These are phyloP conservation scores for Tetracladium maxilliforme DNA, from an alignment of 2,329 filamentous ascomycete genomes.

Conservation along the genomic window DNA sequence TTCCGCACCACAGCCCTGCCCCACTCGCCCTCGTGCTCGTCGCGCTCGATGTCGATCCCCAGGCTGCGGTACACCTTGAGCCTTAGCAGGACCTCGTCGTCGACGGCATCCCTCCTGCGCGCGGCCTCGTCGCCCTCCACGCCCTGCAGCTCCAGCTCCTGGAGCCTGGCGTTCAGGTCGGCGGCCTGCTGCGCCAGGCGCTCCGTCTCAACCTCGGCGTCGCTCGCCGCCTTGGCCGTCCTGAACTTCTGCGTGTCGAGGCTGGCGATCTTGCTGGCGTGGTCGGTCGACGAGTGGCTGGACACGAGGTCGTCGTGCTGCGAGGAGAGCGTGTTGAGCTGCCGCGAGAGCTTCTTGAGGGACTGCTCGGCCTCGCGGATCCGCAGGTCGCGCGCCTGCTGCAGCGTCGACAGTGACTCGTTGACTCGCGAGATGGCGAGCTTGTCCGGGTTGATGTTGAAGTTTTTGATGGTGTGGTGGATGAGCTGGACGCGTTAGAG, in stretches of 20 bases:
- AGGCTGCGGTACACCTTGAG: constrained; percentile 84
- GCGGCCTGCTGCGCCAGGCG: constrained; percentile 67
- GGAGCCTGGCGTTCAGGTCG: constrained; percentile 58
- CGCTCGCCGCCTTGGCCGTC: constrained; percentile 77
- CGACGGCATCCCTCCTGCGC: constrained; percentile 27
- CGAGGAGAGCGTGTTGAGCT: constrained; percentile 57
- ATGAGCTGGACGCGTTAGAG: constrained; percentile 49
- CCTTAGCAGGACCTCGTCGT: constrained; percentile 56
- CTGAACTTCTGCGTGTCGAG: constrained; percentile 92
- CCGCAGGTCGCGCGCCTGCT: constrained; percentile 68
- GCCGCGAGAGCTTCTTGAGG: constrained; percentile 57
- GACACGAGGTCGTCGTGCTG: constrained; percentile 66
- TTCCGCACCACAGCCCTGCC: constrained; percentile 76
- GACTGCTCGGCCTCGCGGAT: constrained; percentile 53
- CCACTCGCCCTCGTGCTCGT: constrained; percentile 68
- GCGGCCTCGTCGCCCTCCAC: constrained; percentile 49
- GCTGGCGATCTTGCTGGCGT: constrained; percentile 71
- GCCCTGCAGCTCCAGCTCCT: constrained; percentile 76
- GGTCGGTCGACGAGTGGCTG: constrained; percentile 61
- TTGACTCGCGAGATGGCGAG: constrained; percentile 68
- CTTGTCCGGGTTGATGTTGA: constrained; percentile 87
- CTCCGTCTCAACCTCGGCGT: constrained; percentile 91
- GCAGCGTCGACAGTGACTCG: constrained; percentile 71
- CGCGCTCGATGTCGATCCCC: constrained; percentile 75
- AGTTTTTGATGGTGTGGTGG: constrained; percentile 81